Conservation (phyloP, 441 rosid species). For the Syzygium malaccense region DNA sequence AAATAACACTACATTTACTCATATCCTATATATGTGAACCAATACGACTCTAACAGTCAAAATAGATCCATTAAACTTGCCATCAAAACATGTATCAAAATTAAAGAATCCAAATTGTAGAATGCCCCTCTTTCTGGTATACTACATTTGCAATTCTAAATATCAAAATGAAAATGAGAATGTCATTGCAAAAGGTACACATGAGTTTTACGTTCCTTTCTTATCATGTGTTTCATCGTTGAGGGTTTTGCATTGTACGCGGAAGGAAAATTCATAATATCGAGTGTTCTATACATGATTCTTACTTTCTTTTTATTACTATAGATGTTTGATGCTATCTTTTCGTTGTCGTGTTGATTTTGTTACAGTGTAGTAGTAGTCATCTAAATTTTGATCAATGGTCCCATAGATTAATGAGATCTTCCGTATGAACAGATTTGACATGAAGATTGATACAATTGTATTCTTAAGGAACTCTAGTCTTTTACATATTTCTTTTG, state of each 20-base stretch:
- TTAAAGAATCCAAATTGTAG: not conserved
- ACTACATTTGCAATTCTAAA: not conserved
- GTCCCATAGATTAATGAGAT: not conserved
- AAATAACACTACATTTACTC: not conserved
- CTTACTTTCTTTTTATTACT: not conserved
- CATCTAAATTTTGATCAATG: not conserved
- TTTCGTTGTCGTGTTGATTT: not conserved
- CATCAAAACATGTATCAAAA: not conserved
- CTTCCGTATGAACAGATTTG: no score
- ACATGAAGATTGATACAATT: no score
- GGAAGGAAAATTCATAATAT: not conserved
- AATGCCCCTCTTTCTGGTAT: fast-evolving
- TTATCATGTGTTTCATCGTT: no score
- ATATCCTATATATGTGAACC: fast-evolving
- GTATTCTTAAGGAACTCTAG: no score
- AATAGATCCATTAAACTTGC: not conserved
- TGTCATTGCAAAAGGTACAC: not conserved
- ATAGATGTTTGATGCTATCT: fast-evolving
- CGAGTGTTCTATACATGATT: not conserved
- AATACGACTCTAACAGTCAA: not conserved
- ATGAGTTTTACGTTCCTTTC: no score
- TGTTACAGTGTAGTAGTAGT: not conserved
- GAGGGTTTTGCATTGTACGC: not conserved
- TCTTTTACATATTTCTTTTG: no score
- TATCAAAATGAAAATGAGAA: not conserved